Evolutionary conservation across 2,329 filamentous ascomycete genomes (phyloP).

Genomic region (Orbilia brochopaga): DNA sequence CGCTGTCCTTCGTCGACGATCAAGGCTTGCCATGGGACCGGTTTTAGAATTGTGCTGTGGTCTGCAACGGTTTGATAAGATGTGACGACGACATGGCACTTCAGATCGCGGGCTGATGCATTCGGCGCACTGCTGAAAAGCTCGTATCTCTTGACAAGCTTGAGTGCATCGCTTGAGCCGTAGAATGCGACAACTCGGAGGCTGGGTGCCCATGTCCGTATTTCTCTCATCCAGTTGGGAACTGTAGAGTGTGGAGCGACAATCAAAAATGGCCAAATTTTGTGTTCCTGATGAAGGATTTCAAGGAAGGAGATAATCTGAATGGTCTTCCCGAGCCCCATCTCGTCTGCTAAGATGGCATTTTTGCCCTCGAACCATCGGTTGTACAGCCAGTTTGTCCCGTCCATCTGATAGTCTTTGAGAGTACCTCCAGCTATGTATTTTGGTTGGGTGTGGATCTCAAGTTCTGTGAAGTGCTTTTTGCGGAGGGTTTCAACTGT

Average conservation of each 20-base stretch:
- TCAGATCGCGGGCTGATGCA: conserved; percentile 67
- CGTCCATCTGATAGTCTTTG: conserved; percentile 92
- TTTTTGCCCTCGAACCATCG: conserved; percentile 84
- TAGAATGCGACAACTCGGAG: conserved; percentile 92
- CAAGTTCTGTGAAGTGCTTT: conserved; percentile 69
- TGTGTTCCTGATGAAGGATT: conserved; percentile 60
- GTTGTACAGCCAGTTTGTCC: conserved; percentile 77
- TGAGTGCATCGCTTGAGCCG: conserved; percentile 74
- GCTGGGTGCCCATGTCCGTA: conserved; percentile 88
- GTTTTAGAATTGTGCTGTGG: conserved; percentile 69
- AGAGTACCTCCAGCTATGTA: conserved; percentile 77
- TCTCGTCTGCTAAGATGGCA: conserved; percentile 92
- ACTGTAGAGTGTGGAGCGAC: conserved; percentile 95
- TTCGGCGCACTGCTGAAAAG: conserved; percentile 70
- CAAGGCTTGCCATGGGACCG: conserved; percentile 81
- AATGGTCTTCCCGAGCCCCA: conserved; percentile 97
- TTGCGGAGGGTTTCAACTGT: conserved; percentile 72
- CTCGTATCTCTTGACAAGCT: conserved; percentile 77
- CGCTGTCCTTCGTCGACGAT: conserved; percentile 95
- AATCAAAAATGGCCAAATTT: conserved; percentile 88
- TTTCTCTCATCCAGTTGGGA: conserved; percentile 83
- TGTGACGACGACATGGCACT: conserved; percentile 89
- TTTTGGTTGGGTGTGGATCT: conserved; percentile 74
- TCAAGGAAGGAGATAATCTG: conserved; percentile 61
- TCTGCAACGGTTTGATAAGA: conserved; percentile 91